Conservation (phyloP, 352 stramenopile genomes). For the Pilasporangium apinafurcum region DNA sequence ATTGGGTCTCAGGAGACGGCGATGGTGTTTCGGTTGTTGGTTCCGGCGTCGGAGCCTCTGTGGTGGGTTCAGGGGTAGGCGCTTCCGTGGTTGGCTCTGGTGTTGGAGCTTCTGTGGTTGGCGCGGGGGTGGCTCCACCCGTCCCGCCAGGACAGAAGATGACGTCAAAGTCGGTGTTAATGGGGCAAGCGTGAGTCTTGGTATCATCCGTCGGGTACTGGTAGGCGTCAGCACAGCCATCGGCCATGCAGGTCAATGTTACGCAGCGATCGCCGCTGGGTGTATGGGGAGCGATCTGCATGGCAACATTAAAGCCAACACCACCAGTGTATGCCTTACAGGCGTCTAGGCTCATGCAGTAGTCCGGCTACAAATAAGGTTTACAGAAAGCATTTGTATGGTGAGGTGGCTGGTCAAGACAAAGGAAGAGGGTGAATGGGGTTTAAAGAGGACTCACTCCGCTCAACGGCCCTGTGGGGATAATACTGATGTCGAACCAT, state of each 20-base stretch:
- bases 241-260: conserved; percentile 39
- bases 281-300: conserved; percentile 49
- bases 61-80: conserved; percentile 9
- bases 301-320: conserved; percentile 61
- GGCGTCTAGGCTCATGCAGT: conserved; percentile 36
- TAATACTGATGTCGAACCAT: conserved; percentile 80
- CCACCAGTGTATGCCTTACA: conserved; percentile 53
- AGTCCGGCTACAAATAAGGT: conserved; percentile 20
- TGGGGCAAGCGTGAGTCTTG: conserved; percentile 59
- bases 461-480: conserved; percentile 43
- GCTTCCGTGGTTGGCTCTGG: conserved; percentile 9
- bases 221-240: conserved; percentile 59
- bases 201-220: conserved; percentile 60
- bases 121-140: conserved; percentile 4
- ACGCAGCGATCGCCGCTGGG: conserved; percentile 32
- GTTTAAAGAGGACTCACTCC: conserved; percentile 18
- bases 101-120: conserved; percentile 1
- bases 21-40: conserved; percentile 7
- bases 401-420: neutral
- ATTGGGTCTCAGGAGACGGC: neutral
- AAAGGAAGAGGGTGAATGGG: too few relatives aligned
- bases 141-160: conserved; percentile 36
- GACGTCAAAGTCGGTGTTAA: conserved; percentile 46
- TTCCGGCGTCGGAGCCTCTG: conserved; percentile 10
- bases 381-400: neutral